Evolutionary conservation across 352 stramenopile species (phyloP).

Genomic region (Globisporangium echinulatum): DNA sequence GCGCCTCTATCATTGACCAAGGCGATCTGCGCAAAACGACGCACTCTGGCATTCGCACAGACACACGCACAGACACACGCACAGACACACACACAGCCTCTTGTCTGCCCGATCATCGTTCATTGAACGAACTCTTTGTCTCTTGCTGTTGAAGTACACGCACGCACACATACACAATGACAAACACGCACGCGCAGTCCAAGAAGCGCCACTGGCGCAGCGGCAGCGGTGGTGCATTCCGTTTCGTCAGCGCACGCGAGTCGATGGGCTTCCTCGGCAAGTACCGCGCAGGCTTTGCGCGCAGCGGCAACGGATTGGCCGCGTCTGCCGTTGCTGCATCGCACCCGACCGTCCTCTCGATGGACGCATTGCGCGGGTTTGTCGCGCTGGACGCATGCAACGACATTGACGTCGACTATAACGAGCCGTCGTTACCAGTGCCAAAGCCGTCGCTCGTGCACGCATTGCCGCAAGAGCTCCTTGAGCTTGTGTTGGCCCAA

Average conservation of each 20-base stretch:
- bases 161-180: conserved; percentile 11
- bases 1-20: too few species aligned
- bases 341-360: conserved; percentile 10
- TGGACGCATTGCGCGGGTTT: conserved; percentile 12
- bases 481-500: conserved; percentile 36
- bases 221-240: conserved; percentile 6
- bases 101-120: too few species aligned
- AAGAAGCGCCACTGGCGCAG: conserved; percentile 50
- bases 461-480: conserved; percentile 44
- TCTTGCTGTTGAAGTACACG: too few species aligned
- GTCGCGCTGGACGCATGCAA: conserved; percentile 4
- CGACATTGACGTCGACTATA: conserved; percentile 8
- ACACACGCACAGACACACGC: too few species aligned
- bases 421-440: not conserved
- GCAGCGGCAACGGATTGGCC: not conserved
- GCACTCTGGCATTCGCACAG: too few species aligned
- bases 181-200: conserved; percentile 20
- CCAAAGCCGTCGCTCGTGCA: conserved; percentile 23
- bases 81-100: too few species aligned
- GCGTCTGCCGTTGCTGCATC: not conserved
- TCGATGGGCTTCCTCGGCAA: conserved; percentile 21
- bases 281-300: conserved; percentile 20
- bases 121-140: too few species aligned
- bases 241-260: conserved; percentile 12
- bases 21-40: too few species aligned